Conservation (phyloP, 305 asterid species). For the Plantago rigida region DNA sequence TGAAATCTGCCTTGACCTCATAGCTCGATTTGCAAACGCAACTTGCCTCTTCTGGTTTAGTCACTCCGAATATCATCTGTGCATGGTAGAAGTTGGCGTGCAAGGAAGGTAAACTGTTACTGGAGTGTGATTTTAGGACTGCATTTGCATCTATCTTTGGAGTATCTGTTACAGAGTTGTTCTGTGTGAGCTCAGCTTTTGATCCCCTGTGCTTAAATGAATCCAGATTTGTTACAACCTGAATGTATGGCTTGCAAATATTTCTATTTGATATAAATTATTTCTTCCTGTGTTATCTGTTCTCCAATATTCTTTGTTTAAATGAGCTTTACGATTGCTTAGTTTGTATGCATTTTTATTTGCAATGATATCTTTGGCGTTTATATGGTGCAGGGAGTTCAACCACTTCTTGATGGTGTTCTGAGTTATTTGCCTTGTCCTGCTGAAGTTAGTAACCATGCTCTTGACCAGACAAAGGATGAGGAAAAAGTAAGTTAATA, state of each 20-base stretch:
- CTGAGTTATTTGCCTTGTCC: constrained; percentile 86
- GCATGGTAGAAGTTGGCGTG: no score
- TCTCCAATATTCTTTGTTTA: constrained; percentile 1
- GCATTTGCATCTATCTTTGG: no score
- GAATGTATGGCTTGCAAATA: neutral
- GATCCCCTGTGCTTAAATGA: constrained; percentile 1
- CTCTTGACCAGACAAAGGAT: constrained; percentile 82
- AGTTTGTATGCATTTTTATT: constrained; percentile 7
- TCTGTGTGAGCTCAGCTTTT: neutral
- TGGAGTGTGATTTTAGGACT: no score
- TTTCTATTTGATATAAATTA: neutral
- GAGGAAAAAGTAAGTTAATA: constrained; percentile 67
- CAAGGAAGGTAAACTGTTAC: constrained; percentile 1
- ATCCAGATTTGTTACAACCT: constrained; percentile 8
- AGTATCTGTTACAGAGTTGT: neutral
- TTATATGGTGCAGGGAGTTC: constrained; percentile 65
- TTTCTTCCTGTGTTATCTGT: no score
- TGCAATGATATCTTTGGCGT: constrained; percentile 21
- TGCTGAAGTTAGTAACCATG: constrained; percentile 66
- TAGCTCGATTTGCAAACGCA: no score
- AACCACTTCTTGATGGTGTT: constrained; percentile 92
- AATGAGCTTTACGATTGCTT: neutral
- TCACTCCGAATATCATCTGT: no score
- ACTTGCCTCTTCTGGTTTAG: no score
- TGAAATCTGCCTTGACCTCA: no score